Conservation (phyloP, 108 stramenopile genomes). For the Seminavis robusta region DNA sequence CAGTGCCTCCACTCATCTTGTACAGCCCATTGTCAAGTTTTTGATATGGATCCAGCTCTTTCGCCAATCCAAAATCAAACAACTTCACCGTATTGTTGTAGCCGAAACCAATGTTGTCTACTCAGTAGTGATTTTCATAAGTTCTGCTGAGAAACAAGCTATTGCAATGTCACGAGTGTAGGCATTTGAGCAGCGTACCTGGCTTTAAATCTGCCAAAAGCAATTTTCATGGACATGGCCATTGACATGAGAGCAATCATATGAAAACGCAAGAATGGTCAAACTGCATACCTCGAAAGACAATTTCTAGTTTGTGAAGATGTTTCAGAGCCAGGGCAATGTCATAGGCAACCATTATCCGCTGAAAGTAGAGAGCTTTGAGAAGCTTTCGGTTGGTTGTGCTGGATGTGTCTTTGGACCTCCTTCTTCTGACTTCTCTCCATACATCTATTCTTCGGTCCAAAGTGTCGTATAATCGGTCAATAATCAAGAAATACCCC, state of each 20-base stretch:
- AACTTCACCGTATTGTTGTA: conserved; percentile 46
- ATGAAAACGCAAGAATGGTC: background rate
- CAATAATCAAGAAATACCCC: conserved; percentile 70
- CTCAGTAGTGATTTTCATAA: too few species aligned
- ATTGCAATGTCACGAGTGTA: too few species aligned
- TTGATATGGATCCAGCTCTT: conserved; percentile 43
- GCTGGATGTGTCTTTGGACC: conserved; percentile 14
- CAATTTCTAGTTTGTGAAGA: conserved; percentile 38
- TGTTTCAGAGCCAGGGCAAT: conserved; percentile 42
- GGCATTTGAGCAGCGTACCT: too few species aligned
- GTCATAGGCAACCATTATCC: conserved; percentile 43
- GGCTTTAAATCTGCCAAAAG: conserved; percentile 27
- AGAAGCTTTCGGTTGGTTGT: background rate
- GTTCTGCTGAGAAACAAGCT: too few species aligned
- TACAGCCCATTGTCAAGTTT: conserved; percentile 31
- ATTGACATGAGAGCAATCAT: background rate
- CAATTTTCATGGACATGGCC: background rate
- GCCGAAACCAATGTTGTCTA: conserved; percentile 39
- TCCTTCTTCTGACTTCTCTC: conserved; percentile 44
- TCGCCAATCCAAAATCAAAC: conserved; percentile 64
- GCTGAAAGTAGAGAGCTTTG: conserved; percentile 30
- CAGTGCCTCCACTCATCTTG: conserved; percentile 49
- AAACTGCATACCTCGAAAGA: conserved; percentile 29
- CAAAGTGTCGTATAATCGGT: conserved; percentile 67
- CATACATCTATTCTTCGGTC: conserved; percentile 61